Evolutionary conservation across 805 yeast species (phyloP).

Genomic region (Millerago galiae): DNA sequence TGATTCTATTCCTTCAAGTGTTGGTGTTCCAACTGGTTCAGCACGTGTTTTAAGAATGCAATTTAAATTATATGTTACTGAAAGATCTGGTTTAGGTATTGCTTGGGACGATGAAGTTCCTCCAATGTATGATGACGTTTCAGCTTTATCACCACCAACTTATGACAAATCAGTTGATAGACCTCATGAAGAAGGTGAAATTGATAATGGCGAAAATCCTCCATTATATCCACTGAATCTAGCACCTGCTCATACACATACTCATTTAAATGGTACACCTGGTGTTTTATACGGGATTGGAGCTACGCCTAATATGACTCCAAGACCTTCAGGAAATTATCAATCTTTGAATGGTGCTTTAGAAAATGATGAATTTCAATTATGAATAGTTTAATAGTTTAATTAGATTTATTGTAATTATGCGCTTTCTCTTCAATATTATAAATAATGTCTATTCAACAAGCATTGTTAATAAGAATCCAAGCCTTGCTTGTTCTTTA

Average conservation of each 20-base stretch:
- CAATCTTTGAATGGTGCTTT: slow-evolving; percentile 21
- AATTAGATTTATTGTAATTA: not conserved
- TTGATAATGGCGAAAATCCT: slow-evolving; percentile 15
- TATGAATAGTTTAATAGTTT: slow-evolving; percentile 2
- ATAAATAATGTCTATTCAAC: too few species aligned
- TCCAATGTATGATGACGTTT: slow-evolving; percentile 85
- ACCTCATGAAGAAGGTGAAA: slow-evolving; percentile 9
- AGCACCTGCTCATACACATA: slow-evolving; percentile 22
- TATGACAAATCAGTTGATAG: slow-evolving; percentile 37
- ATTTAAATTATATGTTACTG: slow-evolving; percentile 76
- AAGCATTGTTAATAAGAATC: too few species aligned
- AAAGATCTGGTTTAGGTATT: slow-evolving; percentile 90
- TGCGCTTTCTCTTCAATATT: too few species aligned
- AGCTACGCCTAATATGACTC: slow-evolving; percentile 31
- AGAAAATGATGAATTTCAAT: slow-evolving; percentile 17
- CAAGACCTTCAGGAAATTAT: slow-evolving; percentile 21
- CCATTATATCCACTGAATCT: slow-evolving; percentile 23
- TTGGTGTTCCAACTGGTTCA: slow-evolving; percentile 86
- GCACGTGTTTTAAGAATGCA: slow-evolving; percentile 95
- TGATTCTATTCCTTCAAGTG: slow-evolving; percentile 10
- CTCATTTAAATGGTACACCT: slow-evolving; percentile 24
- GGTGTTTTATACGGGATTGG: slow-evolving; percentile 39
- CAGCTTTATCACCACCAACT: slow-evolving; percentile 80
- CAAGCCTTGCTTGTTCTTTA: too few species aligned
- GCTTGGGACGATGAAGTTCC: slow-evolving; percentile 99